phyloP scores from a whole-genome alignment of 164 flowering plant genomes.

The Vitis rupestris region DNA sequence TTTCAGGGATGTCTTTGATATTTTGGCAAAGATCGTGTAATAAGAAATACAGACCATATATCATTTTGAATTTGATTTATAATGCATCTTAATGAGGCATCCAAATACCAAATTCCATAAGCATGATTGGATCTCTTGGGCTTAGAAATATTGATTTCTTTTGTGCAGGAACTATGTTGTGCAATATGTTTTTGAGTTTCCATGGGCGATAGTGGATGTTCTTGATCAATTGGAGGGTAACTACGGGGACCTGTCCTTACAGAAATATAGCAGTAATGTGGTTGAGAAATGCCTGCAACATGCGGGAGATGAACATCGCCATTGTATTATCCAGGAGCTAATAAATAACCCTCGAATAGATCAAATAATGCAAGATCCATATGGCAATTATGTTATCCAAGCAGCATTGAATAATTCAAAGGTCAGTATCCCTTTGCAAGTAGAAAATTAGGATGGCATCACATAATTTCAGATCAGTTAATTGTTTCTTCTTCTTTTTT shows the following conservation, averaged over 20 bases:
- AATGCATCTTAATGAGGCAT: no score
- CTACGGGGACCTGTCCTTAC: conserved; percentile 55
- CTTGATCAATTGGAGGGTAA: conserved; percentile 56
- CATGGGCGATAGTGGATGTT: conserved; percentile 43
- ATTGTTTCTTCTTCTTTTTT: background rate
- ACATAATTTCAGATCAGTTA: no score
- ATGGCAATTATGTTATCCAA: conserved; percentile 73
- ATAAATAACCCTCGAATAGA: conserved; percentile 38
- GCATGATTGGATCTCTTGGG: background rate
- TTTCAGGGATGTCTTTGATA: no score
- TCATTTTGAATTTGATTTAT: no score
- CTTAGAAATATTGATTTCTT: background rate
- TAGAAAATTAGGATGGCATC: background rate
- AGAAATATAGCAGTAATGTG: conserved; percentile 75
- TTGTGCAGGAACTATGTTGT: conserved; percentile 71
- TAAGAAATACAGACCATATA: no score
- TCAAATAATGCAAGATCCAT: conserved; percentile 63
- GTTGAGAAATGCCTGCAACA: conserved; percentile 67
- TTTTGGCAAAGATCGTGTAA: no score
- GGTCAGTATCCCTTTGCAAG: conserved; percentile 23
- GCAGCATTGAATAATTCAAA: conserved; percentile 51
- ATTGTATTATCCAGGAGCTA: conserved; percentile 49
- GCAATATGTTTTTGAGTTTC: conserved; percentile 59
- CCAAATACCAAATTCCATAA: no score
- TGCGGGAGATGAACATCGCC: conserved; percentile 39